Base-by-base conservation (phyloP, 345 rosid genomes). In the Punica granatum region DNA sequence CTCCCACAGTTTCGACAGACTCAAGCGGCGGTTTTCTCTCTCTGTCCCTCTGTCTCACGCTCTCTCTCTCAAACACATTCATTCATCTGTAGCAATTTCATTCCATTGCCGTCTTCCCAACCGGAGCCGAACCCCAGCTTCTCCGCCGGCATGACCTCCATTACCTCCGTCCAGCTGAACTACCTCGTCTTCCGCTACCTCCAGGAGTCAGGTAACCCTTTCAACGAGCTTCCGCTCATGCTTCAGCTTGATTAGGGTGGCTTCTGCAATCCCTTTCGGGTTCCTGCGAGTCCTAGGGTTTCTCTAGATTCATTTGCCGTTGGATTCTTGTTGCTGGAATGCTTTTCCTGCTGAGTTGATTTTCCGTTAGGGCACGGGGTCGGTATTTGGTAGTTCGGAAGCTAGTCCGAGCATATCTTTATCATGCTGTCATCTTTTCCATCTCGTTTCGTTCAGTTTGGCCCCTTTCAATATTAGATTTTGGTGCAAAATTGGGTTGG, bases 101-200 rank as follows among this genome's bases (percentile, higher is more conserved):
- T 25, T 54, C 61, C 0, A 13, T 33, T 26, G 61, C 61, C 16
- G 34, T 37, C 12, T 1, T 30, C 58, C 5, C 30, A 21, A 51
- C 28, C 61, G 34, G 34, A 56, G 61, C 61, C 18, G 33, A 56
- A 56, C 28, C 13, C 63, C 63, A 31, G 53, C 60, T 44, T 26
- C 65, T 11, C n/a, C 58, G 30, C 26, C 30, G 60, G 75, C 34
- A 88, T 94, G 96, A 60, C 92, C 30, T 68, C 92, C 30, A 81
- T 94, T 36, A 88, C 90, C 67, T 91, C 98, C 65, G 84, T 81
- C 56, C 96, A 94, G 64, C 69, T 94, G 82, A 94, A 94, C 80
- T 91, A 77, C 76, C 92, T 94, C 64, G 85, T 91, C 67, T 94
- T 91, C 75, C 96, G 98, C 28, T 94, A 91, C 75, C 92, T 94